Evolutionary conservation across 2,329 filamentous ascomycete species (phyloP), one percentile per base, ranked within the genome.

Genomic region (Stachybotrys chartarum): DNA sequence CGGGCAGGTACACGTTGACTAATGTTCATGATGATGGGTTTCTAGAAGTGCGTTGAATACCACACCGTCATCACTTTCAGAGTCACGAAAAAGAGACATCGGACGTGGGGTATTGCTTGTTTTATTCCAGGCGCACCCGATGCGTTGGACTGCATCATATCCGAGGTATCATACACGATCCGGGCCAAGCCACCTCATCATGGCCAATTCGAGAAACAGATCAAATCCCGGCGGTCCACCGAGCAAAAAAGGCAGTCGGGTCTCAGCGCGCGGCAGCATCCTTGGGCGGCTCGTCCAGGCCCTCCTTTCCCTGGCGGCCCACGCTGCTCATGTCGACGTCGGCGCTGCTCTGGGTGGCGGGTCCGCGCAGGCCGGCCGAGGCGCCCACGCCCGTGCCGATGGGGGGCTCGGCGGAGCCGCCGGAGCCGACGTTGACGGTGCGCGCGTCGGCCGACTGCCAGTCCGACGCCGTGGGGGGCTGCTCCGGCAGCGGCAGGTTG

Each of bases 401-500:
- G 58, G 80, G 77, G 53, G 75, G 79, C 61, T 80, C 68, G n/a
- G 57, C 51, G 57, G 78, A 72, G 18, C 87, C 86, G 18, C 87
- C 86, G 42, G 84, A 82, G 59, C 87, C 87, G 51, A 89, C 83
- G 66, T 90, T 87, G 66, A 89, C 84, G 55, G 75, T 89, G 59
- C 81, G 75, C 35, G 78, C 78, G 64, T 93, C 88, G 52, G 81
- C 77, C 0, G 86, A 90, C 69, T 92, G 85, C 80, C 85, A 91
- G 77, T 94, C 89, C 6, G 87, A 88, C n/a, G 83, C 74, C n/a
- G 73, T 75, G 1, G 88, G 88, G 24, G 90, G 90, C 61, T 92
- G 79, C 2, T 93, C 88, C 17, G 90, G 90, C 52, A 92, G 82
- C 53, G 88, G 88, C 35, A 95, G 84, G 72, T 91, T 90, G 70